Evolutionary conservation across 2,329 filamentous ascomycete genomes (phyloP).

Genomic region (Aplosporella prunicola): DNA sequence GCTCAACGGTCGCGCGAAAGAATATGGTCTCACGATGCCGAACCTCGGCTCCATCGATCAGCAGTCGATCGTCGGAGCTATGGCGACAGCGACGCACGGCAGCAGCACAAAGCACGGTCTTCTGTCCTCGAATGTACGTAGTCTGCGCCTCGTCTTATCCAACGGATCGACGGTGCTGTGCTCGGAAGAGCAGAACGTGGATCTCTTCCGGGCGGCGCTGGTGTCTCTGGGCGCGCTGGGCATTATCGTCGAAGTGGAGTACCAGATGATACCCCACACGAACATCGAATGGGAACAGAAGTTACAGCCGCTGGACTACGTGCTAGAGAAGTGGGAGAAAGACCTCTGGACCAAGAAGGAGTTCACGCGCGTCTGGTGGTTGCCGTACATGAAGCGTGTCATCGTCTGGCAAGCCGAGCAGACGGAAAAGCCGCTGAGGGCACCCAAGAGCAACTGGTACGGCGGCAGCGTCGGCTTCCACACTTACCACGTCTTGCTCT

Average conservation of each 20-base stretch:
- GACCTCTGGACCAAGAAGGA: constrained; percentile 76
- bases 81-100: constrained; percentile 88
- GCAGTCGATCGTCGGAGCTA: constrained; percentile 86
- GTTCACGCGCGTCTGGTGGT: constrained; percentile 95
- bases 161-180: constrained; percentile 68
- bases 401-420: constrained; percentile 86
- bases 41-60: constrained; percentile 93
- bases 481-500: constrained; percentile 85
- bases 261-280: constrained; percentile 69
- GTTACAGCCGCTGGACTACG: constrained; percentile 57
- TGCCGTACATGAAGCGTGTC: constrained; percentile 80
- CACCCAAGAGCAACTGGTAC: constrained; percentile 64
- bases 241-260: constrained; percentile 81
- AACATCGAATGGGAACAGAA: constrained; percentile 82
- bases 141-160: constrained; percentile 70
- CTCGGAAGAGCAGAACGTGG: constrained; percentile 54
- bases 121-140: constrained; percentile 66
- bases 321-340: constrained; percentile 62
- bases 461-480: constrained; percentile 75
- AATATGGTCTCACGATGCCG: constrained; percentile 71
- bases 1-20: constrained; percentile 64
- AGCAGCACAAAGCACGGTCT: constrained; percentile 77
- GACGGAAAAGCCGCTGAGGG: constrained; percentile 51
- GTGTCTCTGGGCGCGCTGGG: constrained; percentile 83
- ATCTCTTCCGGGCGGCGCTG: constrained; percentile 80